Evolutionary conservation across 768 basidiomycete species (phyloP).

Genomic region (Boletus rufocinnamomeus): DNA sequence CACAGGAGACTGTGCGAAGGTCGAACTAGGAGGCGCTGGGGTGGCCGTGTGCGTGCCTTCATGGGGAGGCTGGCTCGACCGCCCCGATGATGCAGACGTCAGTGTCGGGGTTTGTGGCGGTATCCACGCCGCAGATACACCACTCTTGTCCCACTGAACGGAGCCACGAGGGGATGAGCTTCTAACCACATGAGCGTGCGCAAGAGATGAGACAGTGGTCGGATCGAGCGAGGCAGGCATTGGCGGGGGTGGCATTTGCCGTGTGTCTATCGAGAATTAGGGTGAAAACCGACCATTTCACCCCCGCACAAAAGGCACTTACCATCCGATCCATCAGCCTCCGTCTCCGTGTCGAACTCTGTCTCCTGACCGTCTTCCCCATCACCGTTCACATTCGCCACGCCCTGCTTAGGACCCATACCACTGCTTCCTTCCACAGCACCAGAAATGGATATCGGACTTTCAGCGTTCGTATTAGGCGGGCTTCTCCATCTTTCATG

Average conservation of each 20-base stretch:
- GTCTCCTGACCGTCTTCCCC: conserved; percentile 30
- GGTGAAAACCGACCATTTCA: not conserved
- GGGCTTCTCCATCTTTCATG: conserved; percentile 30
- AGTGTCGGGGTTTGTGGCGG: conserved; percentile 13
- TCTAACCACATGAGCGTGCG: conserved; percentile 19
- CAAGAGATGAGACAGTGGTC: conserved; percentile 38
- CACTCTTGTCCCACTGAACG: conserved; percentile 19
- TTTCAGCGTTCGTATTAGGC: conserved; percentile 19
- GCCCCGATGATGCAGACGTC: conserved; percentile 2
- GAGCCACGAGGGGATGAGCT: conserved; percentile 24
- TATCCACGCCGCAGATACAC: conserved; percentile 13
- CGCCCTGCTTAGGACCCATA: not conserved
- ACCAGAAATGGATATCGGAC: conserved; percentile 19
- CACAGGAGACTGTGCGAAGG: not conserved
- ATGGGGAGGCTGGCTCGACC: conserved; percentile 7
- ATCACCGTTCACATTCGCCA: conserved; percentile 3
- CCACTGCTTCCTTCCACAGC: conserved; percentile 2
- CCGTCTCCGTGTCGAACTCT: conserved; percentile 36
- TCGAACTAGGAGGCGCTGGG: not conserved
- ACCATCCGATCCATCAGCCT: conserved; percentile 29
- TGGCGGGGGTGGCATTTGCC: conserved; percentile 53
- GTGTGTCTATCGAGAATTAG: conserved; percentile 33
- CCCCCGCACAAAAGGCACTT: conserved; percentile 4
- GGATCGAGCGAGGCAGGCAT: conserved; percentile 48
- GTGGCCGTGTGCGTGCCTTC: not conserved